These are phyloP conservation scores for Mycena olivaceomarginata DNA, from an alignment of 768 basidiomycete species.

Conservation along the genomic window DNA sequence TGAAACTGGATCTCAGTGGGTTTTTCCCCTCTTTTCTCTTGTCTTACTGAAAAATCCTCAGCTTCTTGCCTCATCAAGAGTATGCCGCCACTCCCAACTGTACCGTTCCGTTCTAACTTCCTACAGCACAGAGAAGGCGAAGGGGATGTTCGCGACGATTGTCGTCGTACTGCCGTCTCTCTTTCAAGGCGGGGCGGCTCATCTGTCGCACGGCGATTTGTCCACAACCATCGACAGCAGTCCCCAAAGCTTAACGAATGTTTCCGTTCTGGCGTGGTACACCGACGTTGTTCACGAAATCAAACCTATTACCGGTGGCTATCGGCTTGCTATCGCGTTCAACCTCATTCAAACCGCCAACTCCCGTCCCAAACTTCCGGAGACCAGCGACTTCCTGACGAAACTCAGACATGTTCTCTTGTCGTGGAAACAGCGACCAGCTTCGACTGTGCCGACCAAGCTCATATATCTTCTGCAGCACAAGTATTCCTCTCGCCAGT, in stretches of 20 bases:
- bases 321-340: slow-evolving; percentile 62
- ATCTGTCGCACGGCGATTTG: slow-evolving; percentile 35
- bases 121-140: slow-evolving; percentile 53
- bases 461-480: slow-evolving; percentile 45
- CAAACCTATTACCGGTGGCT: slow-evolving; percentile 61
- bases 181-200: slow-evolving; percentile 60
- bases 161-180: slow-evolving; percentile 61
- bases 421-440: slow-evolving; percentile 26
- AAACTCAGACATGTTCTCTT: slow-evolving; percentile 51
- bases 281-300: slow-evolving; percentile 62
- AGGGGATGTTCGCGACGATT: slow-evolving; percentile 64
- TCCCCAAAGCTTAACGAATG: slow-evolving; percentile 42
- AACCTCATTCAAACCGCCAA: slow-evolving; percentile 58
- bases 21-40: slow-evolving; percentile 22
- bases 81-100: neutral
- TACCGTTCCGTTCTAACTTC: neutral
- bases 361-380: slow-evolving; percentile 41
- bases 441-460: slow-evolving; percentile 17
- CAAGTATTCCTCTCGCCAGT: slow-evolving; percentile 42
- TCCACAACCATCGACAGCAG: slow-evolving; percentile 51
- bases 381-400: slow-evolving; percentile 25
- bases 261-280: slow-evolving; percentile 63
- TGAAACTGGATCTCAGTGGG: slow-evolving; percentile 62
- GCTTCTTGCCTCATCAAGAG: slow-evolving; percentile 59
- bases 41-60: slow-evolving; percentile 24